Evolutionary conservation across 116 monocot species (phyloP), one percentile per base, ranked within the genome.

Genomic region (Trichopus zeylanicus): DNA sequence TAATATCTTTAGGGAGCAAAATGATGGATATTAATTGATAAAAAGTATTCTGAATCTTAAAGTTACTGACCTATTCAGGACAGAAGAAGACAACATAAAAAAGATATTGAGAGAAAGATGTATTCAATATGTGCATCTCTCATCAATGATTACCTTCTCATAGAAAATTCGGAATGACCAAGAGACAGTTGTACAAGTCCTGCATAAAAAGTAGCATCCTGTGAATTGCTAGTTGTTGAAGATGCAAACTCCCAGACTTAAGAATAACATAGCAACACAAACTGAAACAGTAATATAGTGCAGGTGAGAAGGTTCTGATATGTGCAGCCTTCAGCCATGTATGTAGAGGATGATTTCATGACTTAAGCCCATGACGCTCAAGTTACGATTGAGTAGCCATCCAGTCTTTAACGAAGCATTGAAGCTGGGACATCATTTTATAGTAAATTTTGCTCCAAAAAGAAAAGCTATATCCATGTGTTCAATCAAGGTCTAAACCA

Each of bases 131-230:
- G 12, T 15, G n/a, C n/a, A 18, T 42, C 18, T 42, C n/a, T 42
- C 7, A 49, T 49, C 21, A 22, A 29, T 25, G 11, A 62, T 59
- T 75, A 83, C 83, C 83, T 83, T 83, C 56, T 83, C 83, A 57
- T 78, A 83, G 58, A 78, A 83, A 32, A 51, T 42, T 37, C 83
- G 74, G 63, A 83, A 83, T 9, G 83, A 68, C 83, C 83, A 83
- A 19, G 83, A 83, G 29, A 83, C 78, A 34, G 83, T 84, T 7
- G 84, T 79, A 52, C 84, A 84, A 15, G 84, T 84, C 72, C 84
- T 84, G 70, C 70, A 68, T 11, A 6, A 6, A 4, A 28, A 4
- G 29, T 5, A 55, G 12, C n/a, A 18, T 11, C 9, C 26, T 29
- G 6, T 29, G 0, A 53, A 23, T 53, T 25, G n/a, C 2, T 18